Base-by-base conservation (phyloP, 106 monocot genomes). In the Dendrobium catenatum region DNA sequence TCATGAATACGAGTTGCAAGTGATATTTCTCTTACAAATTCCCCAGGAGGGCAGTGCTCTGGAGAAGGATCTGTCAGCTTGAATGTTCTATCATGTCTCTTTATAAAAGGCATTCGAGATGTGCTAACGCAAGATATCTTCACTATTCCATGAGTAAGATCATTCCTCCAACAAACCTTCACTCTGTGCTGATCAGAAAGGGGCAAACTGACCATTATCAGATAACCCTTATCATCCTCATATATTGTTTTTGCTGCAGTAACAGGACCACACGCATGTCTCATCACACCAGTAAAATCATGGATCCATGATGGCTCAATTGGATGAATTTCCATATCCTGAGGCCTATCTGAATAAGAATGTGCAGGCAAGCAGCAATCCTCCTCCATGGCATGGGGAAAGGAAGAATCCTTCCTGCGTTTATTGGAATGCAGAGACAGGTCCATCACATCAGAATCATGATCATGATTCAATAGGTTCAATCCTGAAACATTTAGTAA, bases 191-290 rank as follows among this genome's bases (percentile, higher is more conserved):
- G 87, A 75, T 87, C 84, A 33, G 81, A 81, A 18, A 84, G 81
- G n/a, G 84, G 87, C 79, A 87, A 74, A 78, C 84, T 87, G n/a
- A 87, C 87, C 84, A 87, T 72, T 48, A 87, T 87, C 49, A 88
- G 72, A 72, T 82, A 88, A 24, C 88, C 88, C 16, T 80, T 59
- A n/a, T 85, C 85, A 20, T 88, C 88, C 77, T 85, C 82, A 49
- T 88, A 88, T 61, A 88, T 78, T 11, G 82, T 88, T 80, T 88
- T 88, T 27, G 88, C 85, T 17, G 85, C 85, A n/a, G 88, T 85
- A 6, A 88, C 85, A 0, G 85, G 85, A 5, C 85, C 85, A 78
- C 79, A 78, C 29, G 82, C 73, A 33, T 80, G 85, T 55, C 82
- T 88, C 77, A 85, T 85, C 31, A 85, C 88, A 24, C 88, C 84